Evolutionary conservation across 2,329 filamentous ascomycete genomes (phyloP), one percentile per base, ranked within the genome.

Genomic region (Lachnellula subtilissima): DNA sequence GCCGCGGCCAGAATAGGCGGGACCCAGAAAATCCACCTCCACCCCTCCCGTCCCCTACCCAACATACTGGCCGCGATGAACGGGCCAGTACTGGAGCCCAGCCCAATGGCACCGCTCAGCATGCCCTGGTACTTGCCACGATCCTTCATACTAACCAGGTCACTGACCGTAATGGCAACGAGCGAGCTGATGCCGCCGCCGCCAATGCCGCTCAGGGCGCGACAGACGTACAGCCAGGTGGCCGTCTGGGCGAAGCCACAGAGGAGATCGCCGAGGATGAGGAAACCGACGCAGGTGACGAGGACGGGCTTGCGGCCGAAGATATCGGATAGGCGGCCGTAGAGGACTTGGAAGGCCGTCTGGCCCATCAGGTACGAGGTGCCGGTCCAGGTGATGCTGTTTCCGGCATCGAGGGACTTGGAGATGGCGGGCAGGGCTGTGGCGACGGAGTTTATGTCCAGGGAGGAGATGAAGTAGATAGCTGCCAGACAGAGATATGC

Each of bases 191-290:
- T 71, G 0, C 77, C 78, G 2, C 75, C 77, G 1, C 69, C 73
- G 0, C 76, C 78, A 1, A 79, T 63, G 0, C 83, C 83, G 52
- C 84, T 79, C 1, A 85, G 65, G 0, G 74, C 74, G 0, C 82
- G 73, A 5, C 70, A 74, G 2, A 72, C 74, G 11, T 86, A 80
- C 1, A 87, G 70, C 62, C 0, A 71, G 19, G 43, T 63, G 2
- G 71, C 71, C 3, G 71, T 72, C 40, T 72, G 67, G 0, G 76
- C 67, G 2, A 78, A 65, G 0, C 75, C 77, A 2, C 74, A 72
- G 0, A 74, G 75, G 2, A 78, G 61, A 0, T 75, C 76, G 0
- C 75, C 76, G 12, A 72, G 12, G 54, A 75, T 75, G 64, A 78
- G 76, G 7, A 77, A 70, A 2, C 69, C 69, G 15, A 77, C 65